Percentiles rank a stretch among this genome's conserved stretches.
Evolutionary conservation across 179 eudicot genomes (phyloP).

Genomic region (Sideroxylon spinosum): DNA sequence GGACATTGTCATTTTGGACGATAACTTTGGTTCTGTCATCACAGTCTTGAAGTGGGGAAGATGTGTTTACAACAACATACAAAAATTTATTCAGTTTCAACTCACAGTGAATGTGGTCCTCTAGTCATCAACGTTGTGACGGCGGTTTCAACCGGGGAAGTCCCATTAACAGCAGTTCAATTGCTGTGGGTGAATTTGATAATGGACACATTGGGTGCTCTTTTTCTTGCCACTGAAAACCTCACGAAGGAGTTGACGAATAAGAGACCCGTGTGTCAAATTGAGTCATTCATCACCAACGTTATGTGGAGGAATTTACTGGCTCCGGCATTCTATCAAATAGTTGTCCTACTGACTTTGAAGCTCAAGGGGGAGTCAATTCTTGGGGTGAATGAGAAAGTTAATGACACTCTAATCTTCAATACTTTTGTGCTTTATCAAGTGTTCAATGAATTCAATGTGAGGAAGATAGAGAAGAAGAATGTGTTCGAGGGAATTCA

Average conservation of each 20-base stretch:
- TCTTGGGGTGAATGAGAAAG: slow-evolving; percentile 30
- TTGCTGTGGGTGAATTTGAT: slow-evolving; percentile 48
- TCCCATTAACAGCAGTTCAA: slow-evolving; percentile 72
- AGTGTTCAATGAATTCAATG: slow-evolving; percentile 73
- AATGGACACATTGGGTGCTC: slow-evolving; percentile 47
- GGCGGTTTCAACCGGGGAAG: slow-evolving; percentile 75
- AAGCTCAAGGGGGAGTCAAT: slow-evolving; percentile 37
- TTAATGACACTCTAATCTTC: slow-evolving; percentile 64
- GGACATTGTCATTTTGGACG: slow-evolving; percentile 40
- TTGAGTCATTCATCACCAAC: slow-evolving; percentile 38
- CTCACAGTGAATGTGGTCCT: slow-evolving; percentile 85
- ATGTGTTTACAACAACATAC: slow-evolving; percentile 71
- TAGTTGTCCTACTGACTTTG: slow-evolving; percentile 31
- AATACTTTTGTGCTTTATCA: slow-evolving; percentile 75
- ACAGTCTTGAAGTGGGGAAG: slow-evolving; percentile 51
- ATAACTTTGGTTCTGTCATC: slow-evolving; percentile 41
- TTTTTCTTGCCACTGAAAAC: slow-evolving; percentile 41
- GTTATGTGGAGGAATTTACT: slow-evolving; percentile 44
- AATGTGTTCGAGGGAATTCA: slow-evolving; percentile 60
- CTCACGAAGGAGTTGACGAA: slow-evolving; percentile 40
- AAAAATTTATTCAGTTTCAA: slow-evolving; percentile 76
- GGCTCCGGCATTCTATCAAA: slow-evolving; percentile 39
- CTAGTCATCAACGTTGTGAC: slow-evolving; percentile 66
- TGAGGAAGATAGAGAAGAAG: slow-evolving; percentile 62
- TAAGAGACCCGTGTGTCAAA: slow-evolving; percentile 33